Evolutionary conservation across 2,329 filamentous ascomycete genomes (phyloP), one percentile per base, ranked within the genome.

Genomic region (Cercospora nicotianae): DNA sequence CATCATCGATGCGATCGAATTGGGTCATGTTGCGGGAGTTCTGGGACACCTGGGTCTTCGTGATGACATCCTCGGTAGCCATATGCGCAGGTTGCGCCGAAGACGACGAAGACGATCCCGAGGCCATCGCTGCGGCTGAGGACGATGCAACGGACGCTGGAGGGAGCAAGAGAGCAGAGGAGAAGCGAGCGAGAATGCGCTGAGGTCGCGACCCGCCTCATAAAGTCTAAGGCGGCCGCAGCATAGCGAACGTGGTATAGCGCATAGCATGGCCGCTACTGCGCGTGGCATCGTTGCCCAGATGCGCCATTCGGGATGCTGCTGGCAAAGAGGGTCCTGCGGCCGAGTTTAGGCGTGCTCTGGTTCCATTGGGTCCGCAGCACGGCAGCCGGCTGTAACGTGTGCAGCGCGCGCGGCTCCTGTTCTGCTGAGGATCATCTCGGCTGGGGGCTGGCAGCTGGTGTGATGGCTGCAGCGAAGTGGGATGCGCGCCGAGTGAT

Each of bases 11-110:
- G 59, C 68, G 65, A 60, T 73, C 71, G 42, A 69, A 71, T 1
- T 63, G 61, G 6, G 26, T 61, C 23, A 72, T 36, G 23, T 68
- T 67, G 55, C 66, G 66, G 48, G 68, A 66, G 20, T 60, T 66
- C 48, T 64, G 60, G n/a, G 67, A 67, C 23, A 60, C 60, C 30
- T 71, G 67, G 23, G 67, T 72, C 60, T 71, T 70, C 30, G 67
- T 72, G 10, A 66, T 75, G 20, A 74, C 72, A 31, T 66, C 67
- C 10, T 70, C 67, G 45, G 73, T 72, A 63, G 55, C 51, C 30
- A 51, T 16, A 39, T 31, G 57, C 20, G 45, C 53, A 26, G 68
- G 51, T 45, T 61, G 63, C 39, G 68, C 66, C 68, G 74, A 70
- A 69, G 73, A 55, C 72, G 75, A 60, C 60, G 74, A 67, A 59